phyloP scores from a whole-genome alignment of 192 early-diverging fungal species.

The Rhizophagus sp. region DNA sequence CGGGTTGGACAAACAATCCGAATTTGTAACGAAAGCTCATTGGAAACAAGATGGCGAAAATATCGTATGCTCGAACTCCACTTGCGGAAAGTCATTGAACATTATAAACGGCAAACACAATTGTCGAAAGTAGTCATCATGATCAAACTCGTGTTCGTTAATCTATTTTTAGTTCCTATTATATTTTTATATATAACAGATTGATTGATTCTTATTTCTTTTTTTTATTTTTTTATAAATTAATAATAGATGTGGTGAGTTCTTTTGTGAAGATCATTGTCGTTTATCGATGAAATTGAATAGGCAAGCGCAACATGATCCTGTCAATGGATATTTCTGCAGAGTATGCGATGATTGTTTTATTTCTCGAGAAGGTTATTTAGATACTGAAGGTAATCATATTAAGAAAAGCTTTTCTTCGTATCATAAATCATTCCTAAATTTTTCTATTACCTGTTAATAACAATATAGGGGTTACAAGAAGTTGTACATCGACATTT shows the following conservation, averaged over 20 bases:
- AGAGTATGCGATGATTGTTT: conserved; percentile 62
- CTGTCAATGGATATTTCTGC: conserved; percentile 55
- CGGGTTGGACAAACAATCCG: conserved; percentile 32
- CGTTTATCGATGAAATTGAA: conserved; percentile 59
- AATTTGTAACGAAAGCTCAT: conserved; percentile 52
- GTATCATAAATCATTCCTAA: neutral
- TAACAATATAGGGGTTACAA: conserved; percentile 39
- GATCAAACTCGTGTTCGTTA: neutral
- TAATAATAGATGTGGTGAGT: conserved; percentile 58
- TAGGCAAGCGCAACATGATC: conserved; percentile 58
- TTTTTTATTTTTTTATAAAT: conserved; percentile 10
- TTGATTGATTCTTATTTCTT: neutral
- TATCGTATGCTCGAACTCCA: conserved; percentile 47
- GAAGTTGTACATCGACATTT: conserved; percentile 55
- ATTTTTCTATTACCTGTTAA: neutral
- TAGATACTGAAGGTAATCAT: conserved; percentile 43
- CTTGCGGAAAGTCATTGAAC: conserved; percentile 51
- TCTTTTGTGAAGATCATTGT: conserved; percentile 65
- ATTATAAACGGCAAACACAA: conserved; percentile 53
- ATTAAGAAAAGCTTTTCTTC: neutral
- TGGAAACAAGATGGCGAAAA: conserved; percentile 55
- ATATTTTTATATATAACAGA: neutral
- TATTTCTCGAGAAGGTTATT: conserved; percentile 41
- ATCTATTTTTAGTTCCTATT: neutral
- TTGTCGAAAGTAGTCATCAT: conserved; percentile 51